These are phyloP conservation scores for Serendipita sp. DNA, from an alignment of 768 basidiomycete genomes.

Conservation along the genomic window DNA sequence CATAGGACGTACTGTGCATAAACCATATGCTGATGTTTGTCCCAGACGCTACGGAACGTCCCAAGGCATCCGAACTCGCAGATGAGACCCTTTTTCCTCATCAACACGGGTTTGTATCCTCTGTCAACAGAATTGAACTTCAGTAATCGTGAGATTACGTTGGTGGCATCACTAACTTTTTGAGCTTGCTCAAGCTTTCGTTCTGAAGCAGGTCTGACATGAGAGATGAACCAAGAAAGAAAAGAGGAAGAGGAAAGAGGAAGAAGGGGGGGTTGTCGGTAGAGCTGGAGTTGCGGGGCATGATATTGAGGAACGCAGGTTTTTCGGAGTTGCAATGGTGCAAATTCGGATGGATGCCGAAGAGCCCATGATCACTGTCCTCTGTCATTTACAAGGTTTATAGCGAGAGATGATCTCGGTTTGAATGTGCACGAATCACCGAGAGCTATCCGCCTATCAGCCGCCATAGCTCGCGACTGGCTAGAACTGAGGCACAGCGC, in stretches of 20 bases:
- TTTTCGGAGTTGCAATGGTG: not conserved
- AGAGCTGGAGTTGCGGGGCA: not conserved
- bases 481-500: not conserved
- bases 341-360: not conserved
- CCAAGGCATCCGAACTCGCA: not conserved
- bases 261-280: not conserved
- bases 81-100: not conserved
- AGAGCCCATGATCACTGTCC: not conserved
- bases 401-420: not conserved
- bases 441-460: not conserved
- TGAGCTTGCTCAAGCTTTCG: constrained; percentile 1
- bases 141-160: not conserved
- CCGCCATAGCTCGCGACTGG: not conserved
- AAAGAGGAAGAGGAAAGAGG: not conserved
- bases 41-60: not conserved
- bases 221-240: not conserved
- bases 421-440: not conserved
- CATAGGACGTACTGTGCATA: not conserved
- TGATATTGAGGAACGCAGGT: constrained; percentile 2
- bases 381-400: not conserved
- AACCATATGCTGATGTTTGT: not conserved
- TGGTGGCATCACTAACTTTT: not conserved
- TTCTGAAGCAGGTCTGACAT: not conserved
- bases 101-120: not conserved
- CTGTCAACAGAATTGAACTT: not conserved